Evolutionary conservation across 2,329 filamentous ascomycete species (phyloP), one percentile per base, ranked within the genome.

Genomic region (Dendryphion nanum): DNA sequence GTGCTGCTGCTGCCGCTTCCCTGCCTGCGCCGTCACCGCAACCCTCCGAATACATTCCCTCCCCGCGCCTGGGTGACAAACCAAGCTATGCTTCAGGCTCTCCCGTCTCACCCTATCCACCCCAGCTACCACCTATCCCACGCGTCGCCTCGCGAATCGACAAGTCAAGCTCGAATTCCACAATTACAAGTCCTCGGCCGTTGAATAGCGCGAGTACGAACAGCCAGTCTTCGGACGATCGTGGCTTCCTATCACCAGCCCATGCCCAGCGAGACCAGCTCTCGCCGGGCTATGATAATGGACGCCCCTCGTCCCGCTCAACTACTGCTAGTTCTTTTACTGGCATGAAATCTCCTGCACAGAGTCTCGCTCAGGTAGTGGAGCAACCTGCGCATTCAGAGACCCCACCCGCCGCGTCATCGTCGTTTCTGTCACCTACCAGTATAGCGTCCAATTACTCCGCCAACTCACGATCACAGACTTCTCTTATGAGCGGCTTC

Each of bases 71-170:
- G 32, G 40, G 50, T 24, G 59, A 63, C 42, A 53, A 48, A 47
- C 51, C 51, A 23, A 58, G 52, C 50, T 43, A 53, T 41, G 26
- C 50, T 15, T 57, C 62, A 6, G 48, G 32, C 45, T 65, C 64
- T 31, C 66, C 65, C 38, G 55, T 68, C 33, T 63, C 59, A 41
- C 62, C 63, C 5, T 63, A 48, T 23, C 65, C 66, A 14, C 66
- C 66, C 12, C 55, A 61, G 37, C 53, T 69, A 16, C 66, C 66
- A 7, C 64, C 66, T 32, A 67, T 69, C 33, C 49, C 64, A 23
- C 61, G 65, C 42, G 52, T 68, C 15, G 61, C 61, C 37, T 66
- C 60, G 18, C 59, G 55, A 48, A 46, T 59, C 19, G 52, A 60
- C 33, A 52, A 47, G 36, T 38, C 50, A n/a, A 45, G 40, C 17